These are phyloP conservation scores for Coccomyxa sp. DNA, from an alignment of 139 green algal species.

Conservation along the genomic window DNA sequence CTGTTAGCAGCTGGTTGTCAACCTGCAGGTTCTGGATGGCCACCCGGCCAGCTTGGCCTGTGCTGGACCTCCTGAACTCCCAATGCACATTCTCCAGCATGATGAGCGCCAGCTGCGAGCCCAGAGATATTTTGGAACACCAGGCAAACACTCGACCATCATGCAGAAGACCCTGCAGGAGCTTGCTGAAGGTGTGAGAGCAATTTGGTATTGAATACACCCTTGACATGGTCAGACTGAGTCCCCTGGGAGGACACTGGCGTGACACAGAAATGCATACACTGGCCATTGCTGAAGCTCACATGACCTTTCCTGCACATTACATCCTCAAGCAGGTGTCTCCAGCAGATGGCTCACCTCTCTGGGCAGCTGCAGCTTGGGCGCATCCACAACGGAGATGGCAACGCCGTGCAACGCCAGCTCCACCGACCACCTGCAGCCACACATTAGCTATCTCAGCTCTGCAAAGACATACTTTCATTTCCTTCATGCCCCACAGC, in stretches of 20 bases:
- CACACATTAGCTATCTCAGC: no score
- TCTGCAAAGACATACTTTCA: no score
- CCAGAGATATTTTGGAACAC: no score
- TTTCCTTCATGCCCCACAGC: no score
- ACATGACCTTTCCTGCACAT: no score
- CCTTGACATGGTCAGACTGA: no score
- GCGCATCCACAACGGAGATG: constrained; percentile 32
- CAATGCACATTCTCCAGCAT: constrained; percentile 31
- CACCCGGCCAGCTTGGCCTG: constrained; percentile 25
- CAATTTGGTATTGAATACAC: no score
- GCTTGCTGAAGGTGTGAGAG: not conserved
- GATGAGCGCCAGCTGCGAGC: no score
- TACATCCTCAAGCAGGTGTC: no score
- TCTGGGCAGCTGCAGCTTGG: constrained; percentile 16
- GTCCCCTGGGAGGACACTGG: no score
- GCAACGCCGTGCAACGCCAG: constrained; percentile 37
- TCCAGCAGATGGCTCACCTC: constrained; percentile 28
- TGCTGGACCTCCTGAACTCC: constrained; percentile 16
- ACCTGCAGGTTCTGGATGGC: constrained; percentile 43
- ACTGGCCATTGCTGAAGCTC: no score
- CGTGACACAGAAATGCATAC: not conserved
- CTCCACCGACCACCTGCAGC: constrained; percentile 25
- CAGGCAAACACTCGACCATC: constrained; percentile 29
- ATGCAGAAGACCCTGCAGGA: not conserved
- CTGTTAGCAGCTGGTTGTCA: constrained; percentile 65